Evolutionary conservation across 352 stramenopile genomes (phyloP).

Genomic region (Pythium grandisporangium): DNA sequence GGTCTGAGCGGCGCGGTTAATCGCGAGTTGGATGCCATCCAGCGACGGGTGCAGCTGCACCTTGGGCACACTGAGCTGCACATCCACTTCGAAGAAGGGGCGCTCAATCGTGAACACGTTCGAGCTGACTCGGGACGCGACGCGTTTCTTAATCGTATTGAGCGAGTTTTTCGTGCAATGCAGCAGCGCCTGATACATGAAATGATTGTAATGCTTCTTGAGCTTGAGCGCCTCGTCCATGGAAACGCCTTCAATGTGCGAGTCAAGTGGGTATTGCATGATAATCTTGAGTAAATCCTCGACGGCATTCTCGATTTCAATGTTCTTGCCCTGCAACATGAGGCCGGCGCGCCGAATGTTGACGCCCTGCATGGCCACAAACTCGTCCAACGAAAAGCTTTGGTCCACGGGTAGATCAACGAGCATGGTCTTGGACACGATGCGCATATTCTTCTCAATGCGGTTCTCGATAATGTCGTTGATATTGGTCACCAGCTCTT

Average conservation of each 20-base stretch:
- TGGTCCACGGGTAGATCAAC: constrained; percentile 95
- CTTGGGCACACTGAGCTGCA: constrained; percentile 91
- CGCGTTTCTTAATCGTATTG: constrained; percentile 97
- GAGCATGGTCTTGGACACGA: constrained; percentile 96
- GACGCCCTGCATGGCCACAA: constrained; percentile 94
- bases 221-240: constrained; percentile 94
- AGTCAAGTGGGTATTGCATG: constrained; percentile 91
- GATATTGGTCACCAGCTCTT: constrained; percentile 97
- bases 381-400: constrained; percentile 97
- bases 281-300: constrained; percentile 97
- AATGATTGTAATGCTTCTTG: constrained; percentile 98
- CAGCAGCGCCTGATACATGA: constrained; percentile 97
- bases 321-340: constrained; percentile 96
- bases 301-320: constrained; percentile 97
- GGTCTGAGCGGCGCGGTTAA: constrained; percentile 96
- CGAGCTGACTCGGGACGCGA: constrained; percentile 85
- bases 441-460: constrained; percentile 98
- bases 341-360: constrained; percentile 90
- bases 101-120: constrained; percentile 90
- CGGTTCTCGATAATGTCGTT: constrained; percentile 99
- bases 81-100: constrained; percentile 98
- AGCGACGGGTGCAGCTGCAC: constrained; percentile 94
- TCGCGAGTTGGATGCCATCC: constrained; percentile 96
- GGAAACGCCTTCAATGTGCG: constrained; percentile 90
- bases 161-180: constrained; percentile 98